Conservation (phyloP, 2,329 filamentous ascomycete species). For the Colletotrichum theobromicola region DNA sequence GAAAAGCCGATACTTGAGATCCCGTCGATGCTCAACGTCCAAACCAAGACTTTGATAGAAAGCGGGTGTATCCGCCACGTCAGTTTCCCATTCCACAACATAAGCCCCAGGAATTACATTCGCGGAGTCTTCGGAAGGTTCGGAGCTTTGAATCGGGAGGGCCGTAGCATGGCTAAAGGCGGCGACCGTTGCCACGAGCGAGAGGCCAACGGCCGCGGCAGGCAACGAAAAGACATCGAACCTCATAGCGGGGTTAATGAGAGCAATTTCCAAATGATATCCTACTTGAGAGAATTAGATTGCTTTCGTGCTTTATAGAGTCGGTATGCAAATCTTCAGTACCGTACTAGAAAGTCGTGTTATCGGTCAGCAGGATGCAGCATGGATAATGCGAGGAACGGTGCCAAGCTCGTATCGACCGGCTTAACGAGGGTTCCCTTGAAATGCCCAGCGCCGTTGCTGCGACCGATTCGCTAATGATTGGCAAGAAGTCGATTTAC, state of each 20-base stretch:
- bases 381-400: background rate
- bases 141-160: accelerated
- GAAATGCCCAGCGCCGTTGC: background rate
- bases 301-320: background rate
- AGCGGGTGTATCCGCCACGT: background rate
- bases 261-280: accelerated
- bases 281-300: background rate
- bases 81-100: constrained; percentile 27
- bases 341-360: background rate
- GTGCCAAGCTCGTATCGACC: background rate
- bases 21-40: constrained; percentile 21
- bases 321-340: background rate
- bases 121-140: background rate
- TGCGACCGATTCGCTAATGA: background rate
- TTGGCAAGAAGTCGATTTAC: background rate
- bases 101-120: constrained; percentile 22
- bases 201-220: background rate
- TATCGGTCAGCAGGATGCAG: background rate
- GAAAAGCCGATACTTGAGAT: constrained; percentile 26
- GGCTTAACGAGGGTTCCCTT: background rate
- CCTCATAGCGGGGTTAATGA: background rate
- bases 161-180: accelerated
- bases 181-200: background rate
- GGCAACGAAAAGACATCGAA: background rate
- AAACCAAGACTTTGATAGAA: constrained; percentile 22